These are phyloP conservation scores for Oropetium thomaeum DNA, from an alignment of 176 grass and related monocot genomes.

Conservation along the genomic window DNA sequence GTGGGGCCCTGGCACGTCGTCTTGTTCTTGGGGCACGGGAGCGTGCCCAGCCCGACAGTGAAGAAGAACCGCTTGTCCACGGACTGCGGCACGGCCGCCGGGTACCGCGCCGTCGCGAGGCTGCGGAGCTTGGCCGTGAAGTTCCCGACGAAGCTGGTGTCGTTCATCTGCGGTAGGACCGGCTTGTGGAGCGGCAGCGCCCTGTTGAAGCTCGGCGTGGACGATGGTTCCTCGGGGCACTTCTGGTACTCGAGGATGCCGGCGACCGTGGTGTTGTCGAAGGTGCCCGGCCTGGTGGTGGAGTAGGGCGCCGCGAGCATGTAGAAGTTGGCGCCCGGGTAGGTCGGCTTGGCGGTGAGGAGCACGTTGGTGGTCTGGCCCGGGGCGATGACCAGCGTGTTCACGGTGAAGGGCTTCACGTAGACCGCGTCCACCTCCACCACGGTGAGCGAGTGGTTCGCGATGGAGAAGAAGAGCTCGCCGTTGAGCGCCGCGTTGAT, in stretches of 20 bases:
- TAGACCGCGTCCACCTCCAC: conserved; percentile 74
- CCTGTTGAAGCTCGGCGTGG: conserved; percentile 25
- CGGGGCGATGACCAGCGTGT: conserved; percentile 49
- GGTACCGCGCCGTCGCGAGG: conserved; percentile 42
- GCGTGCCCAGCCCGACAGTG: conserved; percentile 55
- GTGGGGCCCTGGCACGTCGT: conserved; percentile 50
- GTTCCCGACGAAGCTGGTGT: conserved; percentile 46
- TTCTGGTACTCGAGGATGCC: conserved; percentile 58
- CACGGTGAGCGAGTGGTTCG: conserved; percentile 60
- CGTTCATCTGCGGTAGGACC: conserved; percentile 21
- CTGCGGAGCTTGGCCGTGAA: conserved; percentile 56
- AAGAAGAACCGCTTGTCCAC: conserved; percentile 58
- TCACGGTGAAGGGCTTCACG: conserved; percentile 53
- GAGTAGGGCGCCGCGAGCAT: conserved; percentile 39
- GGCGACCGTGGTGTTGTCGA: conserved; percentile 51
- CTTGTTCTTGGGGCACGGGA: conserved; percentile 51
- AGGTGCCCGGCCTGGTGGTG: conserved; percentile 26
- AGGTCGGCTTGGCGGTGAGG: conserved; percentile 42
- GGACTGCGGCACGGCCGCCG: conserved; percentile 42
- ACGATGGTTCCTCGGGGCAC: background rate
- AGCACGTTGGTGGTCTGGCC: conserved; percentile 77
- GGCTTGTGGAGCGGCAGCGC: conserved; percentile 48
- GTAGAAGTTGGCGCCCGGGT: conserved; percentile 45
- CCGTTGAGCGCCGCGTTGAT: conserved; percentile 72
- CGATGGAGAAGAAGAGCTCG: conserved; percentile 76